A percentile compares a stretch with the other conserved stretches of the same genome.
These are phyloP conservation scores for Saccharomyces hybrid DNA, from an alignment of 1,139 yeast genomes.

Conservation along the genomic window DNA sequence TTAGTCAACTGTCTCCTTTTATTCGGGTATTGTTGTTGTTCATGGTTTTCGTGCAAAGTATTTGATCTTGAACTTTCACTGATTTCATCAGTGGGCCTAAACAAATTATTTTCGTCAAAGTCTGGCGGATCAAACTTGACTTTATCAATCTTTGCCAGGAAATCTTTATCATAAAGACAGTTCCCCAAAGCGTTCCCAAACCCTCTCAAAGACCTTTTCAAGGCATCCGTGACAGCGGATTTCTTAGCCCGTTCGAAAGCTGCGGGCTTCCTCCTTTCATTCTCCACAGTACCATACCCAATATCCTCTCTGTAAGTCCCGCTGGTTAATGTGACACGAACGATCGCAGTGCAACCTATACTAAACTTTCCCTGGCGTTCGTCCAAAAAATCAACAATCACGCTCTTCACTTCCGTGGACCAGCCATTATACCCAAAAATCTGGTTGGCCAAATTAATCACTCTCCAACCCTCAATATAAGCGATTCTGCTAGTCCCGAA, in stretches of 20 bases:
- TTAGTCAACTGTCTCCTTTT: constrained; percentile 18
- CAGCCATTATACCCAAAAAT: constrained; percentile 79
- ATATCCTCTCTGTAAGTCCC: constrained; percentile 76
- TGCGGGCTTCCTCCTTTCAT: constrained; percentile 58
- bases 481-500: constrained; percentile 63
- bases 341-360: constrained; percentile 63
- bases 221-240: constrained; percentile 75
- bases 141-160: constrained; percentile 42
- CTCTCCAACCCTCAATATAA: constrained; percentile 77
- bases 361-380: constrained; percentile 46
- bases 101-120: constrained; percentile 41
- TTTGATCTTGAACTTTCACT: constrained; percentile 28
- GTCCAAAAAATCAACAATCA: constrained; percentile 66
- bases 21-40: constrained; percentile 2
- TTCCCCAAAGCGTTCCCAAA: constrained; percentile 78
- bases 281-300: constrained; percentile 73
- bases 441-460: constrained; percentile 70
- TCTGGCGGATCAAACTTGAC: constrained; percentile 47
- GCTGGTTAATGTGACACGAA: constrained; percentile 61
- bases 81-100: constrained; percentile 34
- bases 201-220: constrained; percentile 67
- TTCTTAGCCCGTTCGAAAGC: constrained; percentile 78
- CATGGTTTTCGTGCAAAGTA: constrained; percentile 16
- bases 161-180: constrained; percentile 66
- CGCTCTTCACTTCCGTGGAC: constrained; percentile 59